Percentiles rank a stretch among this genome's conserved stretches.
These are phyloP conservation scores for Hirschioporus abietinus DNA, from an alignment of 768 basidiomycete genomes.

Conservation along the genomic window DNA sequence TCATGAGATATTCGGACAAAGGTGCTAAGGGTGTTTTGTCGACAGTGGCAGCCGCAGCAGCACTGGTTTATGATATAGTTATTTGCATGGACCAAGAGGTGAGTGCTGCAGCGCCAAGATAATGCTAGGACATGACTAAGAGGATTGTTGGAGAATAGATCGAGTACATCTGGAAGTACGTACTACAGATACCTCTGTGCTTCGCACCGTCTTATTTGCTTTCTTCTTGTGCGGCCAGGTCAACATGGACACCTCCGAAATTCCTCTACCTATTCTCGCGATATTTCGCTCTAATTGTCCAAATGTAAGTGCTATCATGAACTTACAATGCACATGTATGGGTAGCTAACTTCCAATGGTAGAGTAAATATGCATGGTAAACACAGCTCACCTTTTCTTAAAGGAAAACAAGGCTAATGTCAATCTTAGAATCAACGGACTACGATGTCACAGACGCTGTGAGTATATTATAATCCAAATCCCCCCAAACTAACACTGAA, in stretches of 20 bases:
- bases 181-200: not conserved
- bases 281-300: not conserved
- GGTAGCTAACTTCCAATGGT: not conserved
- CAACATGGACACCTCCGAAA: constrained; percentile 1
- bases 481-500: not conserved
- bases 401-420: not conserved
- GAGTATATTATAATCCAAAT: not conserved
- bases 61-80: constrained; percentile 1
- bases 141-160: not conserved
- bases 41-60: not conserved
- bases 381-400: not conserved
- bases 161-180: constrained; percentile 4
- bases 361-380: not conserved
- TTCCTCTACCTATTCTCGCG: not conserved
- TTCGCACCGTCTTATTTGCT: too few species aligned
- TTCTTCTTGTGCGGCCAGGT: not conserved
- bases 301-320: not conserved
- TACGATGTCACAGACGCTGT: not conserved
- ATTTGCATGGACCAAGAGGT: constrained; percentile 2
- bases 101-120: not conserved
- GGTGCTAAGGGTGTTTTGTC: not conserved
- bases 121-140: not conserved
- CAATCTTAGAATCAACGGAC: not conserved
- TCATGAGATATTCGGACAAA: not conserved
- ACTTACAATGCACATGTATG: not conserved